Percentiles rank a stretch among this genome's conserved stretches.
phyloP scores from a whole-genome alignment of 202 grass and related monocot genomes.

The Bolboschoenoplectus hybrid region DNA sequence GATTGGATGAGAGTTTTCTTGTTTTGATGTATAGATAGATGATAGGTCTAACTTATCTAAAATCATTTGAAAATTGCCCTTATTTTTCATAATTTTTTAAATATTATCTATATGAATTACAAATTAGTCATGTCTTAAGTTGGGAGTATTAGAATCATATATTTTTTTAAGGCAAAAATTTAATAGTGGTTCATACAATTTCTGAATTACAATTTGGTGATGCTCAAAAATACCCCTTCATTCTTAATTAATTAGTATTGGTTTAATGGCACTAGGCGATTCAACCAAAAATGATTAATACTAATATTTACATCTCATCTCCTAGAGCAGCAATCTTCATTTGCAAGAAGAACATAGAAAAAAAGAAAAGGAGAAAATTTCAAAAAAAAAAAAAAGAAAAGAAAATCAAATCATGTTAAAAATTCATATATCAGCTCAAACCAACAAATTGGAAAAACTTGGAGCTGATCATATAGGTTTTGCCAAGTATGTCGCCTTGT shows the following conservation, averaged over 20 bases:
- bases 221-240: neutral
- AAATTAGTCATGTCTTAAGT: neutral
- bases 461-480: constrained; percentile 33
- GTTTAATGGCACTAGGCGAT: neutral
- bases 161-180: neutral
- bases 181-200: neutral
- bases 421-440: constrained; percentile 1
- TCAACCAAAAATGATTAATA: neutral
- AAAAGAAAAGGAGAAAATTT: neutral
- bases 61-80: neutral
- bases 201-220: neutral
- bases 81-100: neutral
- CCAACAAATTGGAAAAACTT: neutral
- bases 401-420: neutral
- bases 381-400: neutral
- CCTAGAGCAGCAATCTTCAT: neutral
- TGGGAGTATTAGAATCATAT: neutral
- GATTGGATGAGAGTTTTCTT: neutral
- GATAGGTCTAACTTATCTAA: neutral
- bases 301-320: constrained; percentile 20
- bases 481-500: constrained; percentile 36
- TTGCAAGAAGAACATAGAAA: neutral
- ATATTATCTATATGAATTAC: neutral
- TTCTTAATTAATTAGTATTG: neutral
- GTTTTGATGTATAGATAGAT: neutral